Base-by-base conservation (phyloP, 805 yeast species). In the Metschnikowia gelsemii region DNA sequence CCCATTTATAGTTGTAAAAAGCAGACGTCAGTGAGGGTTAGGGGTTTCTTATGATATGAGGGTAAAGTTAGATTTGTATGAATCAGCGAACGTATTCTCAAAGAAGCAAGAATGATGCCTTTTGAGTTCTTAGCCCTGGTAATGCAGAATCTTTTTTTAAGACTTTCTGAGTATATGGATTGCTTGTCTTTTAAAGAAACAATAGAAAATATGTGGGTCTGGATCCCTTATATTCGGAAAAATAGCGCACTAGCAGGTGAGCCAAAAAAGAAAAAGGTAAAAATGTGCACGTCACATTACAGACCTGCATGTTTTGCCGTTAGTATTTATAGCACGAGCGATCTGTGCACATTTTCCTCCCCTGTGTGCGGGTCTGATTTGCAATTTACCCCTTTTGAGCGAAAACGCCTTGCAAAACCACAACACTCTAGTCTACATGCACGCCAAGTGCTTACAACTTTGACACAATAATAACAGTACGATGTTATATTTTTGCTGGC, bases 1-100 rank as follows among this genome's bases (percentile, higher is more conserved):
- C 32, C 46, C 52, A 49, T 49, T 21, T 31, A 2, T 3, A 16
- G 20, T 12, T 5, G 32, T 28, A 6, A 16, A 13, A 16, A 16
- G 31, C 20, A 11, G 20, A 16, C 14, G 20, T 28, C 11, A 8
- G 7, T 7, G 11, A 8, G 11, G 25, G 3, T n/a, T 3, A 12
- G 29, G 29, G 5, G 16, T 3, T 3, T 28, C 19, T 28, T 4
- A 7, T 16, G 31, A 28, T 16, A 8, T 20, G 31, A 28, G 12
- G 12, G 31, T 13, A 16, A 7, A 22, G 25, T 7, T 22, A 8
- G 11, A 22, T 22, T 22, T 22, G 7, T 22, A 8, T 22, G n/a
- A n/a, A n/a, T n/a, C n/a, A n/a, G n/a, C n/a, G n/a, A n/a, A n/a
- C n/a, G n/a, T n/a, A n/a, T n/a, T n/a, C n/a, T n/a, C n/a, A n/a